These are phyloP conservation scores for Schizochytrium sp. DNA, from an alignment of 108 stramenopile species.

Conservation along the genomic window DNA sequence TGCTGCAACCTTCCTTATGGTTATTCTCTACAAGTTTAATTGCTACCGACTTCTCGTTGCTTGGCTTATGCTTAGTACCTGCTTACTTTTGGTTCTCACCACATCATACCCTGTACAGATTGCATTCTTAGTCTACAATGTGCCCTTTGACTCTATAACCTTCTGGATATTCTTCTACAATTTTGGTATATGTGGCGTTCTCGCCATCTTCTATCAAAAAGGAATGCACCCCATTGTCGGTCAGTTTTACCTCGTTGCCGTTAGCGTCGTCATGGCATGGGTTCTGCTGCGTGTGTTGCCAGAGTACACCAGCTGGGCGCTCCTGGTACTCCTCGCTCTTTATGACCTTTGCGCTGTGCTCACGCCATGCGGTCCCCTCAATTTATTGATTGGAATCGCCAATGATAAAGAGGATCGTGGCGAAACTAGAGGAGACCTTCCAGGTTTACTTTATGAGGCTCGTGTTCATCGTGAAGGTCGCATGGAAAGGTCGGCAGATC, in stretches of 20 bases:
- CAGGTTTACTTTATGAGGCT: conserved; percentile 97
- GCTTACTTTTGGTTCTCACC: conserved; percentile 79
- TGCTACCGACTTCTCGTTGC: conserved; percentile 88
- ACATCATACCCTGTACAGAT: conserved; percentile 65
- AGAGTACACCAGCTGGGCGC: conserved; percentile 94
- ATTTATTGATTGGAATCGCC: conserved; percentile 87
- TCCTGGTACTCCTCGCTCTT: conserved; percentile 90
- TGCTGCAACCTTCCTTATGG: conserved; percentile 89
- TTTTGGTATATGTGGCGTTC: conserved; percentile 88
- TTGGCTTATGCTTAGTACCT: conserved; percentile 83
- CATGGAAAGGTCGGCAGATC: conserved; percentile 62
- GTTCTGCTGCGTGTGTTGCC: conserved; percentile 86
- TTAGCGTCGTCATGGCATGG: conserved; percentile 93
- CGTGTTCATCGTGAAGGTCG: conserved; percentile 59
- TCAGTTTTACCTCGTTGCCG: conserved; percentile 88
- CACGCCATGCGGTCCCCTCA: conserved; percentile 94
- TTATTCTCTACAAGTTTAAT: conserved; percentile 88
- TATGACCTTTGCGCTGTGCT: conserved; percentile 91
- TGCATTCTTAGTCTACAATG: conserved; percentile 82
- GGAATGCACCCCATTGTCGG: conserved; percentile 87
- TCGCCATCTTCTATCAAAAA: conserved; percentile 90
- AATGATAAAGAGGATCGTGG: conserved; percentile 84
- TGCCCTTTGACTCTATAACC: conserved; percentile 84
- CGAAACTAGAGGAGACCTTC: conserved; percentile 71
- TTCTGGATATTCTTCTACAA: conserved; percentile 89